These are phyloP conservation scores for Stygiomarasmius scandens DNA, from an alignment of 1,284 basidiomycete species.

Conservation along the genomic window DNA sequence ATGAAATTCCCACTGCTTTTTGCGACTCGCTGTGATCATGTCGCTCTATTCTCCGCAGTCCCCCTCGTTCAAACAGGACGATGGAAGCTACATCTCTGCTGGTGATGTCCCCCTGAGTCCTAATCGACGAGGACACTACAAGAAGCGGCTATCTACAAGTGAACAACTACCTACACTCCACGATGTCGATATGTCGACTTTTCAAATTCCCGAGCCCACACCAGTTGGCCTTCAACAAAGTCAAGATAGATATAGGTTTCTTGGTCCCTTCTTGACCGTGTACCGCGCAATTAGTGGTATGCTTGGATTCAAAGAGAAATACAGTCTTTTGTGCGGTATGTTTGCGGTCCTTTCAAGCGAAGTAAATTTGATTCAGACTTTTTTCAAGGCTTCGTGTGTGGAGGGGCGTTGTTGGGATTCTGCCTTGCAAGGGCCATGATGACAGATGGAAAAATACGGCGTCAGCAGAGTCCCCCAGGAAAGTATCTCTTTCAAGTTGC, in stretches of 20 bases:
- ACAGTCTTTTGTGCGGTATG: conserved; percentile 25
- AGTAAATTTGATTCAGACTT: neutral
- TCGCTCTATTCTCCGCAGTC: no score
- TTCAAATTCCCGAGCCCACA: neutral
- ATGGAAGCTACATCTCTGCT: neutral
- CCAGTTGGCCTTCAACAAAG: neutral
- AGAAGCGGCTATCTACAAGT: neutral
- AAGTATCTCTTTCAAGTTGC: neutral
- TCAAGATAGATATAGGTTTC: neutral
- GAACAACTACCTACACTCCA: neutral
- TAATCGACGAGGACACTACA: neutral
- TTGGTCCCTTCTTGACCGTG: conserved; percentile 6
- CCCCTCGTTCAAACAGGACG: neutral
- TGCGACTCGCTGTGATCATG: no score
- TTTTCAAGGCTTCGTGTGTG: conserved; percentile 24
- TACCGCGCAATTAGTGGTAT: conserved; percentile 27
- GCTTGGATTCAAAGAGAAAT: conserved; percentile 28
- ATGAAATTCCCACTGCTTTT: no score
- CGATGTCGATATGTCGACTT: neutral
- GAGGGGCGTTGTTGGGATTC: conserved; percentile 28
- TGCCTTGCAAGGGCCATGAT: conserved; percentile 25
- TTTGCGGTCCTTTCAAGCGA: neutral
- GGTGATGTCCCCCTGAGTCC: neutral
- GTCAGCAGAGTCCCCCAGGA: conserved; percentile 22
- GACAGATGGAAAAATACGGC: conserved; percentile 17